These are phyloP conservation scores for Gardenia jasminoides DNA, from an alignment of 257 asterid species.

Conservation along the genomic window DNA sequence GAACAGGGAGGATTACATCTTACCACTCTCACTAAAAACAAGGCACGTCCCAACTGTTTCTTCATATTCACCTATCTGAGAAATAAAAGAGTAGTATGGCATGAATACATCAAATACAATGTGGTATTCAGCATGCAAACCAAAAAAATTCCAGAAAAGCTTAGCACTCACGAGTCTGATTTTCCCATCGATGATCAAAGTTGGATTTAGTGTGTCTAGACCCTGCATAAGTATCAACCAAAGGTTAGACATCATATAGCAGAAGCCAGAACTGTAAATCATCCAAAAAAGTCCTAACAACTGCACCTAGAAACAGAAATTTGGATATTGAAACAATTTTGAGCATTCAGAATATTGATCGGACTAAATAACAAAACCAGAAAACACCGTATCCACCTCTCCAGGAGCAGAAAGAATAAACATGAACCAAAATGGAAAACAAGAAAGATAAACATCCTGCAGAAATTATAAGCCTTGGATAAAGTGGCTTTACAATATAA, in stretches of 20 bases:
- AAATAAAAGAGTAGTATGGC: neutral
- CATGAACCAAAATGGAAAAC: neutral
- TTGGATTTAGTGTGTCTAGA: conserved; percentile 78
- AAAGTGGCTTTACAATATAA: neutral
- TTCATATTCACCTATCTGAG: conserved; percentile 78
- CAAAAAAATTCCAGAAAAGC: neutral
- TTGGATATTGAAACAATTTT: neutral
- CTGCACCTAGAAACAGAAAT: neutral
- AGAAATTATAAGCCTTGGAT: neutral
- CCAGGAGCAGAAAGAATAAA: neutral
- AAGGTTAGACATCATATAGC: neutral
- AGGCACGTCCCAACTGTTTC: conserved; percentile 91
- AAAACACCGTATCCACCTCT: neutral
- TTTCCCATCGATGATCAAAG: conserved; percentile 65
- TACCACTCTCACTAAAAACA: conserved; percentile 69
- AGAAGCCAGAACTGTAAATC: neutral
- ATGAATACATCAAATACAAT: neutral
- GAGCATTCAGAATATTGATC: neutral
- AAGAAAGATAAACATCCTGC: neutral
- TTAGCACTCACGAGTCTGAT: conserved; percentile 68
- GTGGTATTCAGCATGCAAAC: neutral
- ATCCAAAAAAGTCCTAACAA: neutral
- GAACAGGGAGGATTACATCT: conserved; percentile 25
- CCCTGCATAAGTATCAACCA: conserved; percentile 52
- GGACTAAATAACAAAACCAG: neutral